Evolutionary conservation across 306 rosid species (phyloP).

Genomic region (Lupinus albus): DNA sequence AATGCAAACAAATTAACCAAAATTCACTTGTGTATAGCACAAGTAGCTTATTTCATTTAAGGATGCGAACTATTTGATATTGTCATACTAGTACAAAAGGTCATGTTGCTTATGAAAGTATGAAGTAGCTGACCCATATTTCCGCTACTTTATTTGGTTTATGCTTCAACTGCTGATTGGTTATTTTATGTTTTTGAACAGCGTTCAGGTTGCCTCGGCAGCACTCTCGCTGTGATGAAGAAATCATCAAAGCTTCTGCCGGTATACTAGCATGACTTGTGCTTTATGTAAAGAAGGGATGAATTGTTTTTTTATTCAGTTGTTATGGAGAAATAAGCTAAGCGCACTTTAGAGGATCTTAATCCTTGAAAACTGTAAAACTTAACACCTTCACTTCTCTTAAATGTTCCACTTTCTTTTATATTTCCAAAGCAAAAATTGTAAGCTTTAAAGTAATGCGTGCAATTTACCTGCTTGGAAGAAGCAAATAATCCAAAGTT

Average conservation of each 20-base stretch:
- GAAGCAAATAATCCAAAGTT: not conserved
- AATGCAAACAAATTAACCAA: slow-evolving; percentile 37
- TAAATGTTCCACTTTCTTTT: slow-evolving; percentile 23
- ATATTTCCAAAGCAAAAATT: not conserved
- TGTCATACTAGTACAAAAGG: slow-evolving; percentile 10
- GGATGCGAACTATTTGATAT: not conserved
- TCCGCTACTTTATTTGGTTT: slow-evolving; percentile 24
- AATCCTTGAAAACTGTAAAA: slow-evolving; percentile 1
- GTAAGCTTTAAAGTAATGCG: slow-evolving; percentile 11
- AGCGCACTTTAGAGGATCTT: slow-evolving; percentile 27
- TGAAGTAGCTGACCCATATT: slow-evolving; percentile 8
- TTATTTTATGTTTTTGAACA: slow-evolving; percentile 47
- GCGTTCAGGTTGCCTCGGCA: slow-evolving; percentile 97
- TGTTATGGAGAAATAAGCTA: slow-evolving; percentile 20
- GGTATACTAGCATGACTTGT: slow-evolving; percentile 49
- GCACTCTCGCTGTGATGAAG: slow-evolving; percentile 94
- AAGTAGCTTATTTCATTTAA: slow-evolving; percentile 32
- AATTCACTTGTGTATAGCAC: slow-evolving; percentile 5
- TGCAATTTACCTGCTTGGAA: slow-evolving; percentile 35
- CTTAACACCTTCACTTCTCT: slow-evolving; percentile 13
- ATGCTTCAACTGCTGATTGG: slow-evolving; percentile 38
- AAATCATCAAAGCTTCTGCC: slow-evolving; percentile 88
- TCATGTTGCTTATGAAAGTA: not conserved
- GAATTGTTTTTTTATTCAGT: slow-evolving; percentile 11
- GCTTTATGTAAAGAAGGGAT: slow-evolving; percentile 28